These are phyloP conservation scores for Graphilbum fragrans DNA, from an alignment of 2,329 filamentous ascomycete species.

Conservation along the genomic window DNA sequence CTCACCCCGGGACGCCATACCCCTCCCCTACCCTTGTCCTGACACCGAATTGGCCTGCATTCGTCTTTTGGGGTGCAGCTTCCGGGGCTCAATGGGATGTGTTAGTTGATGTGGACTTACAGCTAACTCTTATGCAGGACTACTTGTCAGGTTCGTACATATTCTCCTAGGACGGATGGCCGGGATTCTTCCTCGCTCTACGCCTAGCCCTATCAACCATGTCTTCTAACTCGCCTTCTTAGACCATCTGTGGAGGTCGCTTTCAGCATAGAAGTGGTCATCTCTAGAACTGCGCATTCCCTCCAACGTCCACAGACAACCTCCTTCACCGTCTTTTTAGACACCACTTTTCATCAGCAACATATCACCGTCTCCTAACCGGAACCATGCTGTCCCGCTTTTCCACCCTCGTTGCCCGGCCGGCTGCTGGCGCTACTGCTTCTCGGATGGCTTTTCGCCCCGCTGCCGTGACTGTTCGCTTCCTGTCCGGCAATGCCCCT, in stretches of 20 bases:
- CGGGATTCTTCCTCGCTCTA: not conserved
- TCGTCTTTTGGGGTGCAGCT: not conserved
- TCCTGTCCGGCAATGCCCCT: not conserved
- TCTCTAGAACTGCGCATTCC: conserved; percentile 4
- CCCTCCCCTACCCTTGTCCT: not conserved
- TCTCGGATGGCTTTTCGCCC: not conserved
- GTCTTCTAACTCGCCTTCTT: conserved; percentile 9
- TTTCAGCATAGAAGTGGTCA: conserved; percentile 27
- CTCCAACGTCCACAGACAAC: not conserved
- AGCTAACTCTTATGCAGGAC: conserved; percentile 34
- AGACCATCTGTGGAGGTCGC: conserved; percentile 44
- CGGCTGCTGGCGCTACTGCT: conserved; percentile 12
- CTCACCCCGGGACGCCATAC: not conserved
- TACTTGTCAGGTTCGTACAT: conserved; percentile 58
- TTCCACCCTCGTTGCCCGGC: conserved; percentile 38
- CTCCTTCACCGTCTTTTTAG: conserved; percentile 2
- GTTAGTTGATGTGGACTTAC: not conserved
- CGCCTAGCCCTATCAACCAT: not conserved
- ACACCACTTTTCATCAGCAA: conserved; percentile 17
- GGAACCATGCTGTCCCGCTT: conserved; percentile 48
- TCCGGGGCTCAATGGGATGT: too few relatives aligned
- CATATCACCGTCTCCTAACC: too few relatives aligned
- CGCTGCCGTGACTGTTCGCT: conserved; percentile 15
- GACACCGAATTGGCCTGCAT: not conserved
- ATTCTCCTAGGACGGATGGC: not conserved